Evolutionary conservation across 768 basidiomycete species (phyloP), one percentile per base, ranked within the genome.

Genomic region (Amanita rubescens): DNA sequence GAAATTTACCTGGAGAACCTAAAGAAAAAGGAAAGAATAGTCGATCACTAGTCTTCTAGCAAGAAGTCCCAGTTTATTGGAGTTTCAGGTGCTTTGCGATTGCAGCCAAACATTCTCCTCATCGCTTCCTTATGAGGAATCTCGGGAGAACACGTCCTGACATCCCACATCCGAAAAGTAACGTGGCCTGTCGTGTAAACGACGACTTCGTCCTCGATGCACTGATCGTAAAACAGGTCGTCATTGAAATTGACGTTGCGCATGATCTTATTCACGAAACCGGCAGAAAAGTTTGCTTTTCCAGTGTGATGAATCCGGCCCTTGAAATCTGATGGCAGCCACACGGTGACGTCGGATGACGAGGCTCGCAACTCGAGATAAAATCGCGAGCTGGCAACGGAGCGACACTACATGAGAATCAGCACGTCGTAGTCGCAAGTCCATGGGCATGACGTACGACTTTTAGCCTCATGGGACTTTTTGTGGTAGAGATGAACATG

Each of bases 141-240:
- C 65, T 90, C 87, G 17, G 85, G 81, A 42, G 79, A 74, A 58
- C 78, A 75, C 14, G 81, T 79, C 57, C 77, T 75, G 50, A 85
- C 76, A 65, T 90, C 85, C 87, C 87, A 90, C 86, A 88, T 88
- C 27, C 81, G 80, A 66, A 90, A 85, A 3, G 75, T 78, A 53
- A 90, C 75, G 39, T 65, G 68, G 15, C 87, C 87, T 15, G 62
- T 60, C n/a, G 86, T 85, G 41, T 69, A 66, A 6, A 89, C 76
- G 45, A 82, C 67, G 45, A 88, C 79, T 61, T 82, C 78, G 62
- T 90, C 87, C 53, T 77, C 76, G 46, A 72, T 69, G 58, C 64
- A 62, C 9, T 54, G 52, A 7, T 67, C 67, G 34, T 69, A 65
- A 34, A 67, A 60, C 17, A 65, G 61, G 14, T 65, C 59, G 41